Conservation (phyloP, 495 filamentous ascomycete species). For the Hypomontagnella monticulosa region DNA sequence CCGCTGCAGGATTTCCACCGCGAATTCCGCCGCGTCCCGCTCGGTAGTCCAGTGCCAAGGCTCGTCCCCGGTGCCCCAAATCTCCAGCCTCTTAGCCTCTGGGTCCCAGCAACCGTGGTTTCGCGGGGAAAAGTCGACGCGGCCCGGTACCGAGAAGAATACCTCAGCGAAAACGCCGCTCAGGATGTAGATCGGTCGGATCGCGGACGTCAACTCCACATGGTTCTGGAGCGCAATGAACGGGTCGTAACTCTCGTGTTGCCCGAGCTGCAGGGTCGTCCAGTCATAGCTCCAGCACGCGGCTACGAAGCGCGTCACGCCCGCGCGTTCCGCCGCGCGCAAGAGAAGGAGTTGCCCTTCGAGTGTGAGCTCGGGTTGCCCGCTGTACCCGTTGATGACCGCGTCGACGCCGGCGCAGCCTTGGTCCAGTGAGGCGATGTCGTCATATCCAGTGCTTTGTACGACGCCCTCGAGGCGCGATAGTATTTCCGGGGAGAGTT, state of each 20-base stretch:
- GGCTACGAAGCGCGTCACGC: slow-evolving; percentile 36
- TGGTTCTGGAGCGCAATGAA: slow-evolving; percentile 36
- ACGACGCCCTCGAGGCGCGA: slow-evolving; percentile 35
- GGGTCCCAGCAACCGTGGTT: slow-evolving; percentile 31
- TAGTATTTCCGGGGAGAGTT: slow-evolving; percentile 6
- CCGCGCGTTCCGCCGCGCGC: slow-evolving; percentile 44
- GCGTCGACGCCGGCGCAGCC: slow-evolving; percentile 41
- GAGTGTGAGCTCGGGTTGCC: slow-evolving; percentile 34
- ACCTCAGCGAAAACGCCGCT: slow-evolving; percentile 37
- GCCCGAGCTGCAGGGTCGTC: slow-evolving; percentile 25
- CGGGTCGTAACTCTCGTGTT: slow-evolving; percentile 40
- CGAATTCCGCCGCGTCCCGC: slow-evolving; percentile 33
- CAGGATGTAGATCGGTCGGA: slow-evolving; percentile 38
- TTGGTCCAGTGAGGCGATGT: slow-evolving; percentile 37
- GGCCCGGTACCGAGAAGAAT: slow-evolving; percentile 29
- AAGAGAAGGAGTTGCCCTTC: slow-evolving; percentile 47
- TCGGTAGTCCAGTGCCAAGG: slow-evolving; percentile 38
- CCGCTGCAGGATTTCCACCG: slow-evolving; percentile 17
- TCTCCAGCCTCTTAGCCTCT: slow-evolving; percentile 23
- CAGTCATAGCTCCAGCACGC: slow-evolving; percentile 42
- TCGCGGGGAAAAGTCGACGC: slow-evolving; percentile 9
- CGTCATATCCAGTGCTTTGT: slow-evolving; percentile 30
- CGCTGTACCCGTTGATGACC: slow-evolving; percentile 39
- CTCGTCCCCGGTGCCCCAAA: slow-evolving; percentile 34
- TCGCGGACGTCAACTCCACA: slow-evolving; percentile 21